Evolutionary conservation across 306 rosid genomes (phyloP).

Genomic region (Ammopiptanthus mongolicus): DNA sequence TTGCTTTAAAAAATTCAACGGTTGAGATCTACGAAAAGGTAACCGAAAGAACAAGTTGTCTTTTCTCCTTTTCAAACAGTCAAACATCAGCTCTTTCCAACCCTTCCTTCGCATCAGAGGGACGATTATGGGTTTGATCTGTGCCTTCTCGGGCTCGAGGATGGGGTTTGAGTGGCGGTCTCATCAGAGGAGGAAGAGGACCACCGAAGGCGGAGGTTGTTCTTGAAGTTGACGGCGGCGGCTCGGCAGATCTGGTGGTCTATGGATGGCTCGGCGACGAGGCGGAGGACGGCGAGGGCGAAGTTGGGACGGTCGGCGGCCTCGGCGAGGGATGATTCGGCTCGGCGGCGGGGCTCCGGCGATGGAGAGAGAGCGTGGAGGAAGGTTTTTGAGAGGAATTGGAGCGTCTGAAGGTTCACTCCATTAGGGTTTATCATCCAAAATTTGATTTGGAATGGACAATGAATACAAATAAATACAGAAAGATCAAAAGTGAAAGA

Average conservation of each 20-base stretch:
- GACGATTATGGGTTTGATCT: constrained; percentile 80
- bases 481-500: no score
- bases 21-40: no score
- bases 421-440: constrained; percentile 45
- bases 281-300: constrained; percentile 88
- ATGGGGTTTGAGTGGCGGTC: constrained; percentile 15
- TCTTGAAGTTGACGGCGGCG: constrained; percentile 91
- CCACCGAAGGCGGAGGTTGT: constrained; percentile 78
- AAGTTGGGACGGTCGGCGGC: constrained; percentile 66
- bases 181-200: constrained; percentile 39
- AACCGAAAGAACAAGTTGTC: no score
- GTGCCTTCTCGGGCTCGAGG: constrained; percentile 65
- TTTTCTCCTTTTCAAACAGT: no score
- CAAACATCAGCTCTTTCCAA: no score
- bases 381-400: constrained; percentile 78
- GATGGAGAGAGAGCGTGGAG: constrained; percentile 77
- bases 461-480: no score
- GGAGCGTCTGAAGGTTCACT: constrained; percentile 77
- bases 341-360: constrained; percentile 87
- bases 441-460: no score
- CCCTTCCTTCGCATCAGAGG: constrained; percentile 96
- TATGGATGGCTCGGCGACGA: constrained; percentile 71
- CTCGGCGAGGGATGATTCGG: constrained; percentile 68
- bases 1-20: no score
- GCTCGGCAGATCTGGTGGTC: constrained; percentile 84